Evolutionary conservation across 306 rosid genomes (phyloP).

Genomic region (Boehmeria nivea): DNA sequence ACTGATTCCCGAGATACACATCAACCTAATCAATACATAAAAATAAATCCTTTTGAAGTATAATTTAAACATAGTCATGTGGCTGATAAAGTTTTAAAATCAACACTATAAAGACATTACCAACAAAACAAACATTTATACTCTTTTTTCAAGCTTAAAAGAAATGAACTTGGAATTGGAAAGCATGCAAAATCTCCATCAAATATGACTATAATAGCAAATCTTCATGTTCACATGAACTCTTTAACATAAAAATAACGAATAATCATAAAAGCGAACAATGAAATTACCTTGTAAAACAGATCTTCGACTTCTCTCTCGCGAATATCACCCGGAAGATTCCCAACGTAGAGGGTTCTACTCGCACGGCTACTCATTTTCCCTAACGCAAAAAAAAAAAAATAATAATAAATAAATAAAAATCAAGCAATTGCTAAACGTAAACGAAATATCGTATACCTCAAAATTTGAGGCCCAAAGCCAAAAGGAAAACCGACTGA

Average conservation of each 20-base stretch:
- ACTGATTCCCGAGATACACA: too few species aligned
- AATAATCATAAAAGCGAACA: too few species aligned
- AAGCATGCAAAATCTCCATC: too few species aligned
- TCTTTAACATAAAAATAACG: not conserved
- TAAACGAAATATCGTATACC: not conserved
- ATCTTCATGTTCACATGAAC: not conserved
- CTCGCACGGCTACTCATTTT: conserved; percentile 86
- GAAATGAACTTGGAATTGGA: too few species aligned
- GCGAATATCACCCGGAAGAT: conserved; percentile 97
- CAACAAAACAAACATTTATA: not conserved
- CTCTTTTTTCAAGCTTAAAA: too few species aligned
- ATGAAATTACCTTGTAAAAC: conserved; percentile 62
- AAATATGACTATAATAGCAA: too few species aligned
- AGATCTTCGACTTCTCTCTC: conserved; percentile 98
- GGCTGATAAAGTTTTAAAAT: too few species aligned
- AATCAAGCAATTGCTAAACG: too few species aligned
- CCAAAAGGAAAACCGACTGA: not conserved
- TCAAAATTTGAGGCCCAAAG: not conserved
- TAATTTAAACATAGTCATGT: too few species aligned
- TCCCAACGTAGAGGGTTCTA: conserved; percentile 92
- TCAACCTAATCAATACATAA: too few species aligned
- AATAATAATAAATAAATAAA: not conserved
- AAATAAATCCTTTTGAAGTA: too few species aligned
- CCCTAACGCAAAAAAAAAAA: conserved; percentile 17
- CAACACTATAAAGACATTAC: not conserved